Base-by-base conservation (phyloP, 2,329 filamentous ascomycete species). In the Claviceps cyperi region DNA sequence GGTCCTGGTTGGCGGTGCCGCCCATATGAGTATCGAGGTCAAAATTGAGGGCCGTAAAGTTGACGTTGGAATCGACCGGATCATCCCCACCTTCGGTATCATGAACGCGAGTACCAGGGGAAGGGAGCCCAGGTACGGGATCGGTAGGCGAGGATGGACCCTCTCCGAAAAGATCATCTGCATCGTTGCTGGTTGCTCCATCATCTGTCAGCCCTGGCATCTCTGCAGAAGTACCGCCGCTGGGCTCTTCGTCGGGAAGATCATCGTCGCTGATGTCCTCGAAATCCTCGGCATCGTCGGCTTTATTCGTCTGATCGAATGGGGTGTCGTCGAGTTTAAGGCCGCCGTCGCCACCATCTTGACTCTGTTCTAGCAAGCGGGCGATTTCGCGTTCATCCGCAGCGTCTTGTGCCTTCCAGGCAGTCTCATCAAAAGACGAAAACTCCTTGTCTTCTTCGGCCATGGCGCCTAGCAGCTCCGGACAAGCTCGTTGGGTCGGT, bases 251-350 rank as follows among this genome's bases (percentile, higher is more conserved):
- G 6, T 92, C 87, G 11, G 88, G 84, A 7, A 95, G 75, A 55
- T 96, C 90, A 62, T 94, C 89, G 63, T 97, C 91, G 56, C 84
- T 84, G 54, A 97, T 90, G 61, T 95, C 87, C 62, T 86, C 88
- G 59, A 75, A 98, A 62, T 98, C 92, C 54, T 92, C 70, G 40
- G 92, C 92, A 67, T 97, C 86, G 53, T 89, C 89, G 50, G 89
- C 91, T 66, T 98, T 98, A 64, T 88, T 84, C 6, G 74, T 72
- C 55, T 80, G 73, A 55, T 82, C 80, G 55, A 83, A 76, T 22
- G 72, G 65, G 13, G 59, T 63, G 45, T 66, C 65, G 53, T 73
- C 67, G 52, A 79, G 61, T 47, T 69, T 66, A 4, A 71, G 60
- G 8, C 65, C 66, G 13, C 69, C 60, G 19, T 59, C 65, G 13